Conservation (phyloP, 192 early-diverging fungal genomes). For the Gaertneriomyces sp. region DNA sequence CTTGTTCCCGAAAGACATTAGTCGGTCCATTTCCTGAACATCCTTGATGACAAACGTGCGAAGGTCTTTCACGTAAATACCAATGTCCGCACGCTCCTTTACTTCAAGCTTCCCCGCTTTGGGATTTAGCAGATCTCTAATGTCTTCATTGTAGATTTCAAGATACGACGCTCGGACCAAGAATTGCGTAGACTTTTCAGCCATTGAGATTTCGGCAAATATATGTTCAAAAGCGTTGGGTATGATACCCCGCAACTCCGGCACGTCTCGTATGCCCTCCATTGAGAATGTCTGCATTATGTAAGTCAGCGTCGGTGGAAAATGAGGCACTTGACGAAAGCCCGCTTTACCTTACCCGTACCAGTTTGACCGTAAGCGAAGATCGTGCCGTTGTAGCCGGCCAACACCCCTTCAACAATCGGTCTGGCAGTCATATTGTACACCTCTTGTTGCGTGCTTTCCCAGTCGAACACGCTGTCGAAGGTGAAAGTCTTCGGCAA, state of each 20-base stretch:
- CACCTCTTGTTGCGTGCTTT: slow-evolving; percentile 50
- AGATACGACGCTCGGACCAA: slow-evolving; percentile 84
- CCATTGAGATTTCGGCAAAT: slow-evolving; percentile 50
- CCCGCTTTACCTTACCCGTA: slow-evolving; percentile 53
- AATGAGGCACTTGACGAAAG: background rate
- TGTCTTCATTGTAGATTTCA: slow-evolving; percentile 93
- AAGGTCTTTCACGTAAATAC: slow-evolving; percentile 63
- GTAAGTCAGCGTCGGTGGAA: background rate
- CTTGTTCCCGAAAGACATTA: slow-evolving; percentile 64
- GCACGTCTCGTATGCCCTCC: slow-evolving; percentile 66
- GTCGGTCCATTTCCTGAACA: slow-evolving; percentile 59
- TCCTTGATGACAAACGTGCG: slow-evolving; percentile 60
- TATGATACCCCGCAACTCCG: slow-evolving; percentile 62
- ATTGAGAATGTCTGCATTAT: slow-evolving; percentile 64
- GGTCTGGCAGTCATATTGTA: slow-evolving; percentile 55
- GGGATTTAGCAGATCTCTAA: slow-evolving; percentile 77
- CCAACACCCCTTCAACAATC: slow-evolving; percentile 58
- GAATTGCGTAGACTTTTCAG: slow-evolving; percentile 61
- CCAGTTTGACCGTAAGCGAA: slow-evolving; percentile 64
- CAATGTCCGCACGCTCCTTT: slow-evolving; percentile 59
- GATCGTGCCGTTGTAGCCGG: slow-evolving; percentile 64
- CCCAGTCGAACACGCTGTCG: slow-evolving; percentile 57
- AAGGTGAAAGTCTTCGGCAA: slow-evolving; percentile 61
- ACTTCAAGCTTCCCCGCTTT: slow-evolving; percentile 55
- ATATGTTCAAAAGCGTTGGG: slow-evolving; percentile 67